Conservation (phyloP, 495 filamentous ascomycete species). For the Immersiella caudata region DNA sequence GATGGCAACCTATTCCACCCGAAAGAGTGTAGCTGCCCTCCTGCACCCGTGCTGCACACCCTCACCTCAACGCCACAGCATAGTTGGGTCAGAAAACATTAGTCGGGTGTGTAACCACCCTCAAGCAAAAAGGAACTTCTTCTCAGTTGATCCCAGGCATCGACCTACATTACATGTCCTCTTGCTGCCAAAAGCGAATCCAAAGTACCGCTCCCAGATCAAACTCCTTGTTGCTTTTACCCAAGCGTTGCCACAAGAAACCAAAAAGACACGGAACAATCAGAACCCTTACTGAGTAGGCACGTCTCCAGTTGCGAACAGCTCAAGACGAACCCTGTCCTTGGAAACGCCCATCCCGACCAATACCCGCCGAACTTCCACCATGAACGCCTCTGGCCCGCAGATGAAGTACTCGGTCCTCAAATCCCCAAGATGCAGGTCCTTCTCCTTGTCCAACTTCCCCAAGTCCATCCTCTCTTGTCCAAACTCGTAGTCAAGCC, state of each 20-base stretch:
- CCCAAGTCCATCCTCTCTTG: conserved; percentile 56
- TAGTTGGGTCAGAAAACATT: too few species aligned
- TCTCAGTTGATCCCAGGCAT: too few species aligned
- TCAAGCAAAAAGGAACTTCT: too few species aligned
- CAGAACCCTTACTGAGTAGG: conserved; percentile 20
- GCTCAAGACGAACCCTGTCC: conserved; percentile 64
- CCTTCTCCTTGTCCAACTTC: conserved; percentile 53
- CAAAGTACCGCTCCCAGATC: too few species aligned
- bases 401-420: conserved; percentile 68
- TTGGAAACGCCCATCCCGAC: conserved; percentile 53
- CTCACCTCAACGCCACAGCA: too few species aligned
- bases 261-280: background rate
- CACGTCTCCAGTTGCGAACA: conserved; percentile 65
- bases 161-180: too few species aligned
- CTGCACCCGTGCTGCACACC: too few species aligned
- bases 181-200: too few species aligned
- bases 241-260: background rate
- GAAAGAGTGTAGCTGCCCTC: too few species aligned
- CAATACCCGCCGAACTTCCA: conserved; percentile 52
- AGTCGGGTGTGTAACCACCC: too few species aligned
- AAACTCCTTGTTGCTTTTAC: background rate
- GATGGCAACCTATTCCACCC: too few species aligned
- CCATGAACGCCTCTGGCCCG: conserved; percentile 70
- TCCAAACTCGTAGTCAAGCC: conserved; percentile 58
- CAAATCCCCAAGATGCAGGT: conserved; percentile 56